Evolutionary conservation across 2,329 filamentous ascomycete species (phyloP).

Genomic region (Ceratocystis harringtonii): DNA sequence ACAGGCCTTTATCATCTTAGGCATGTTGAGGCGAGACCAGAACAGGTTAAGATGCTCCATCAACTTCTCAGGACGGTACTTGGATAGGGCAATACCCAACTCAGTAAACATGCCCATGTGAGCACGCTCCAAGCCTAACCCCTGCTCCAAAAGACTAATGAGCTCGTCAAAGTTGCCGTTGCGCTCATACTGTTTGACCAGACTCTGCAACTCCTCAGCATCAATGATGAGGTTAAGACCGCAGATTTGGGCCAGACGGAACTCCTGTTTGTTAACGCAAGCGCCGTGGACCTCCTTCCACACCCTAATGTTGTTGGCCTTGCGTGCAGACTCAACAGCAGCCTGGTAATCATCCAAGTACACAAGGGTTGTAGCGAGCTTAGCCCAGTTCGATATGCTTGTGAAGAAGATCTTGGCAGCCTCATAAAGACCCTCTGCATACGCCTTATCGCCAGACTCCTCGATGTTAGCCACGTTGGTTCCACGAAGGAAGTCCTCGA

Average conservation of each 20-base stretch:
- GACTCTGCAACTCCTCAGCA: conserved; percentile 80
- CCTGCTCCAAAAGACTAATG: conserved; percentile 84
- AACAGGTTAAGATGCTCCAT: conserved; percentile 99
- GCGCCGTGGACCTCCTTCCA: conserved; percentile 98
- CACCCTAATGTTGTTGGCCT: conserved; percentile 97
- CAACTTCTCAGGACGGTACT: conserved; percentile 85
- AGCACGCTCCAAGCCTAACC: conserved; percentile 76
- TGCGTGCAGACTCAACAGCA: conserved; percentile 91
- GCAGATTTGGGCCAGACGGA: conserved; percentile 95
- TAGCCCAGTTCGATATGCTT: conserved; percentile 99
- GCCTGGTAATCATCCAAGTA: conserved; percentile 94
- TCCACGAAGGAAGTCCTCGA: conserved; percentile 87
- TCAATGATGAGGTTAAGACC: conserved; percentile 96
- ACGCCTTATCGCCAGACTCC: conserved; percentile 95
- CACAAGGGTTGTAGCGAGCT: conserved; percentile 94
- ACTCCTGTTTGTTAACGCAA: conserved; percentile 95
- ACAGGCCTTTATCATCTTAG: conserved; percentile 85
- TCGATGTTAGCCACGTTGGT: conserved; percentile 95
- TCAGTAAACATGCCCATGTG: conserved; percentile 98
- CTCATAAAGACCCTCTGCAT: conserved; percentile 83
- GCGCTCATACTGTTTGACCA: conserved; percentile 92
- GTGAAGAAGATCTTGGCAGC: conserved; percentile 98
- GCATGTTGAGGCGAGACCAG: conserved; percentile 95
- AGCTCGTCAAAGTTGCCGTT: conserved; percentile 98
- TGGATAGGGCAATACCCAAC: conserved; percentile 78